Evolutionary conservation across 2,329 filamentous ascomycete species (phyloP).

Genomic region (Hypomyces perniciosus): DNA sequence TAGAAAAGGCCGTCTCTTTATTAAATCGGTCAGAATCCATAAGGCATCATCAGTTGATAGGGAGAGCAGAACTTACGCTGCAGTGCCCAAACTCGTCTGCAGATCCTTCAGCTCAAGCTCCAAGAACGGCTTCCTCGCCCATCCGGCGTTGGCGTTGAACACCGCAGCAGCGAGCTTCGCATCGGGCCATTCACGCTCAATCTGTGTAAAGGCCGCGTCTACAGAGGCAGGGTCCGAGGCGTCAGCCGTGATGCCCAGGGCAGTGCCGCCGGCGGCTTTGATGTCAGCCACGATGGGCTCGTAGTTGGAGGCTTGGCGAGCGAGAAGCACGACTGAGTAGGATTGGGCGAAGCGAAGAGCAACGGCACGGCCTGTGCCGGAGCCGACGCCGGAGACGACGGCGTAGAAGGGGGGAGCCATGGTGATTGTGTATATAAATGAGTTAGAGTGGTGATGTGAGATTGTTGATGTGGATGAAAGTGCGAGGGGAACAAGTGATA

Average conservation of each 20-base stretch:
- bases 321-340: constrained; percentile 71
- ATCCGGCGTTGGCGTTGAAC: constrained; percentile 59
- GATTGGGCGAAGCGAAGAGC: constrained; percentile 55
- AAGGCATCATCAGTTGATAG: too few species aligned
- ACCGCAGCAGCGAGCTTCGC: constrained; percentile 57
- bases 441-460: neutral
- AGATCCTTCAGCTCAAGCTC: constrained; percentile 48
- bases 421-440: neutral
- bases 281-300: constrained; percentile 64
- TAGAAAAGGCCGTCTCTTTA: constrained; percentile 61
- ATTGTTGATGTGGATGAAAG: neutral
- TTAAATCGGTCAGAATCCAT: neutral
- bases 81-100: constrained; percentile 38
- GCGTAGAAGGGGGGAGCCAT: constrained; percentile 46
- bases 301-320: constrained; percentile 61
- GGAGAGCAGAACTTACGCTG: constrained; percentile 38
- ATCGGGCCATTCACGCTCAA: constrained; percentile 52
- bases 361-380: constrained; percentile 54
- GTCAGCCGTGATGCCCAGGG: constrained; percentile 60
- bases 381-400: constrained; percentile 65
- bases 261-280: constrained; percentile 58
- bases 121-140: constrained; percentile 51
- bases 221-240: constrained; percentile 39
- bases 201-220: constrained; percentile 53
- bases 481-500: neutral